Percentiles rank a stretch among this genome's conserved stretches.
Evolutionary conservation across 2,329 filamentous ascomycete genomes (phyloP).

Genomic region (Fusarium sp.): DNA sequence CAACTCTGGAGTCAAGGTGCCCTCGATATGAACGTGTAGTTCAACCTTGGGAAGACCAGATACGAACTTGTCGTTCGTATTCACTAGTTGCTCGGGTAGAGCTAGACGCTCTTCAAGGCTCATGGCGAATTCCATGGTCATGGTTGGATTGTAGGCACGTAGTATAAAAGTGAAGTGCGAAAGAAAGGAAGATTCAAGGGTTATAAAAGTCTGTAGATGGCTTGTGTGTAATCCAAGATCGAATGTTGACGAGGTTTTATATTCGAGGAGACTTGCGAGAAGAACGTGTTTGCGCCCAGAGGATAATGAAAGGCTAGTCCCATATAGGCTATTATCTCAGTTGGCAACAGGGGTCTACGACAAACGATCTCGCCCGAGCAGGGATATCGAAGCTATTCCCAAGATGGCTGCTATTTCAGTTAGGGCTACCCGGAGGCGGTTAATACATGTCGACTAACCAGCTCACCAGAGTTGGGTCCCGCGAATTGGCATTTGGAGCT

Average conservation of each 20-base stretch:
- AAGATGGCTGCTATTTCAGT: slow-evolving; percentile 15
- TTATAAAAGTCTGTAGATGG: not conserved
- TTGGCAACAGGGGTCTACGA: not conserved
- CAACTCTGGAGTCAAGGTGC: slow-evolving; percentile 71
- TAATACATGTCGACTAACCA: too few relatives aligned
- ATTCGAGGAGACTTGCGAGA: not conserved
- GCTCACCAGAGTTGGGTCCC: too few relatives aligned
- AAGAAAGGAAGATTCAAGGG: not conserved
- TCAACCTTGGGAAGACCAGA: slow-evolving; percentile 24
- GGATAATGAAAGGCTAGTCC: not conserved
- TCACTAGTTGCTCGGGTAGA: slow-evolving; percentile 9
- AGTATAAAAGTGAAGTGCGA: accelerated
- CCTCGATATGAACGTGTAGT: slow-evolving; percentile 70
- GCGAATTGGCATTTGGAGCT: too few relatives aligned
- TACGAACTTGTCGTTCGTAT: slow-evolving; percentile 19
- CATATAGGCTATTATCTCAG: slow-evolving; percentile 1
- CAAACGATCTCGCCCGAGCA: not conserved
- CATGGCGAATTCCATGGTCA: slow-evolving; percentile 20
- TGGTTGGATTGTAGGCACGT: not conserved
- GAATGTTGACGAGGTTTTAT: not conserved
- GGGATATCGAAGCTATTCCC: not conserved
- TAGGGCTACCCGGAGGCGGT: too few relatives aligned
- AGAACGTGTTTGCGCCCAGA: not conserved
- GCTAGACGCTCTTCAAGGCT: slow-evolving; percentile 14
- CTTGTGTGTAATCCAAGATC: too few relatives aligned